Percentiles rank a stretch among this genome's conserved stretches.
Conservation (phyloP, 208 protist genomes). For the Crithidia fasciculata region DNA sequence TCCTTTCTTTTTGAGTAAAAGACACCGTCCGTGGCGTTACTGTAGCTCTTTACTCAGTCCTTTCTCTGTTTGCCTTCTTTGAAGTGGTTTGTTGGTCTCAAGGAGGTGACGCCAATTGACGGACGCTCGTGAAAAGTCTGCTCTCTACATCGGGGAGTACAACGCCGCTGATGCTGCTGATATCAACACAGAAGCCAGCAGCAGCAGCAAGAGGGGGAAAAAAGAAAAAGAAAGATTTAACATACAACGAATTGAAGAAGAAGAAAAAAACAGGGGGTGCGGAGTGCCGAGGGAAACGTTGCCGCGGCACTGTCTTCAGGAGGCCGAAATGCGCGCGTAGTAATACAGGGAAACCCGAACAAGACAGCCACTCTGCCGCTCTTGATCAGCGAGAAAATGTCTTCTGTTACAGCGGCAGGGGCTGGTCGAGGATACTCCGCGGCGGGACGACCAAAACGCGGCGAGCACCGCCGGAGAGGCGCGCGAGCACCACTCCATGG, state of each 20-base stretch:
- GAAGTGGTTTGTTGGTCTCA: too few species aligned
- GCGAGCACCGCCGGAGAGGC: slow-evolving; percentile 4
- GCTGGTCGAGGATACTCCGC: slow-evolving; percentile 35
- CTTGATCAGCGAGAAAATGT: neutral
- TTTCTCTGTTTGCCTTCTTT: too few species aligned
- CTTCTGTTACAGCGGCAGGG: neutral
- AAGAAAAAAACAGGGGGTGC: neutral
- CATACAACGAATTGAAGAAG: neutral
- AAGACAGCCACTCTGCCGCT: neutral
- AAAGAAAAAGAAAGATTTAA: neutral
- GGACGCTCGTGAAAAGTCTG: too few species aligned
- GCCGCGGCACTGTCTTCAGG: too few species aligned
- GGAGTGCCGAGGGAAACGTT: too few species aligned
- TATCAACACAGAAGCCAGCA: neutral
- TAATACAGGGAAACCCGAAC: neutral
- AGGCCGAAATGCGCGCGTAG: neutral
- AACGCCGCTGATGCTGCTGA: too few species aligned
- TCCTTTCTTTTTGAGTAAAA: too few species aligned
- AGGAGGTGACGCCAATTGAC: too few species aligned
- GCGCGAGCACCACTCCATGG: slow-evolving; percentile 27
- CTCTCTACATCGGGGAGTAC: too few species aligned
- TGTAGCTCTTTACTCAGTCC: too few species aligned
- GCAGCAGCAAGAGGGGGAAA: neutral
- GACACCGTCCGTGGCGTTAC: too few species aligned
- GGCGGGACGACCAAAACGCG: slow-evolving; percentile 24